Percentiles rank a stretch among this genome's conserved stretches.
phyloP scores from a whole-genome alignment of 176 grass and related monocot species.

The bread wheat (Triticum aestivum) region IWGSC_CS_RefSeq_v2.1 NC_057797.1:150030494-150030993 shows the following conservation, averaged over 20 bases:
- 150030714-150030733: background rate
- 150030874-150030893: background rate
- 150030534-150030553: slow-evolving; percentile 40
- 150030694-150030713: background rate
- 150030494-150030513: slow-evolving; percentile 31
- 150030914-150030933: background rate
- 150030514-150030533: slow-evolving; percentile 23
- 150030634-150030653: background rate
- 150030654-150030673: background rate
- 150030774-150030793: background rate
- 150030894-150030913: background rate
- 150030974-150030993: background rate
- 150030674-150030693: background rate
- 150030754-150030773: too few relatives aligned
- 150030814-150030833: background rate
- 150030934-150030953: background rate
- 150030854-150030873: background rate
- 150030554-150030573: slow-evolving; percentile 60
- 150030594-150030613: background rate
- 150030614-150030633: background rate
- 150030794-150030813: too few relatives aligned
- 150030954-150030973: background rate
- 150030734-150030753: background rate
- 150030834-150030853: background rate
- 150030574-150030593: background rate